phyloP scores from a whole-genome alignment of 148 eudicot species.

The Vaccinium vitisidaea region DNA sequence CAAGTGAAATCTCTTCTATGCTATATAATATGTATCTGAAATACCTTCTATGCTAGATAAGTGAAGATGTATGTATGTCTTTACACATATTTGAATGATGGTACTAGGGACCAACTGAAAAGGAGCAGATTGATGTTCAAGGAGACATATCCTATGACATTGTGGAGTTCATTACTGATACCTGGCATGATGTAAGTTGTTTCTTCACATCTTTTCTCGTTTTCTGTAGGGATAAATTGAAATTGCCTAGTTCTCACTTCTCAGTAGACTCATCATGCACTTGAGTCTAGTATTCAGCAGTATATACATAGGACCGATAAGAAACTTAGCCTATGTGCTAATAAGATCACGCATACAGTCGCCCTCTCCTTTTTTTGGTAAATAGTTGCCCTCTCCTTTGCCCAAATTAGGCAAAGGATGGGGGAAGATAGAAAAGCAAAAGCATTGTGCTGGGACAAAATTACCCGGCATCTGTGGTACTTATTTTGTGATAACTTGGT shows the following conservation, averaged over 20 bases:
- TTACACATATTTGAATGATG: not conserved
- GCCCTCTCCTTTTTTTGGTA: not conserved
- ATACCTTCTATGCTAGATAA: not conserved
- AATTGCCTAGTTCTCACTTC: not conserved
- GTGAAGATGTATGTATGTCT: not conserved
- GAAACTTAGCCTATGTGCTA: not conserved
- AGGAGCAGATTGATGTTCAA: constrained; percentile 97
- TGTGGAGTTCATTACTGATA: constrained; percentile 89
- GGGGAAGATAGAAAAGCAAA: not conserved
- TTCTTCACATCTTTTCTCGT: not conserved
- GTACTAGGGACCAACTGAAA: constrained; percentile 85
- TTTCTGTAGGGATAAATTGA: not conserved
- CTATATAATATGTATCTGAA: not conserved
- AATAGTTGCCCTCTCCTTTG: not conserved
- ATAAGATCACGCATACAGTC: not conserved
- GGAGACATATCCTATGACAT: constrained; percentile 92
- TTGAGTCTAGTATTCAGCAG: not conserved
- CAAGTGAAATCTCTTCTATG: not conserved
- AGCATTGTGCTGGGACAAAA: not conserved
- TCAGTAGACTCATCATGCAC: not conserved
- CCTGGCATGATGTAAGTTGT: constrained; percentile 83
- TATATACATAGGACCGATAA: not conserved
- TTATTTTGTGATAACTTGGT: not conserved
- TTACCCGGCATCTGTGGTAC: not conserved
- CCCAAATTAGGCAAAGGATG: not conserved